A percentile compares a stretch with the other conserved stretches of the same genome.
Evolutionary conservation across 2,329 filamentous ascomycete genomes (phyloP).

Genomic region (Periglandula ipomoeae): DNA sequence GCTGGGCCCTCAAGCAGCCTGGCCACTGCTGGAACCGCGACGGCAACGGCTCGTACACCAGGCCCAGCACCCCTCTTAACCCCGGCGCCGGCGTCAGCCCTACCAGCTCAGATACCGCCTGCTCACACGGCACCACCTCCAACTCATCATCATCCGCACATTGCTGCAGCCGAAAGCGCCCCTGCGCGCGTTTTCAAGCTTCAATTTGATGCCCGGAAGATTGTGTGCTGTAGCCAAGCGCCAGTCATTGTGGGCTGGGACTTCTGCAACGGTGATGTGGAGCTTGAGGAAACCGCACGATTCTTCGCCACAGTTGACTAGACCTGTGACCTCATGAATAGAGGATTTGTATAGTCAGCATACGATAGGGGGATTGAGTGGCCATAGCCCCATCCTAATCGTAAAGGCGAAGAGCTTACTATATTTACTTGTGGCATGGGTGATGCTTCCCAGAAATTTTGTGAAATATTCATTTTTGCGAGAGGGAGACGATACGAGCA

Average conservation of each 20-base stretch:
- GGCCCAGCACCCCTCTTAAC: background rate
- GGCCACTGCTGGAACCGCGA: background rate
- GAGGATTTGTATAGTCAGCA: too few species aligned
- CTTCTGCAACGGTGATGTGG: slow-evolving; percentile 78
- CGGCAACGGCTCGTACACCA: background rate
- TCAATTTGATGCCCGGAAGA: slow-evolving; percentile 87
- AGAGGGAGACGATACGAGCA: background rate
- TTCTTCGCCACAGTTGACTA: slow-evolving; percentile 61
- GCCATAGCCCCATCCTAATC: too few species aligned
- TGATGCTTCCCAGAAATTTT: too few species aligned
- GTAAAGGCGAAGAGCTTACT: background rate
- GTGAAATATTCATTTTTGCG: too few species aligned
- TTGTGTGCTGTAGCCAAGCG: slow-evolving; percentile 91
- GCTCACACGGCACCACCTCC: background rate
- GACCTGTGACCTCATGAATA: too few species aligned
- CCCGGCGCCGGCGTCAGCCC: slow-evolving; percentile 9
- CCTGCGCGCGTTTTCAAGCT: slow-evolving; percentile 79
- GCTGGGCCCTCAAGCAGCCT: background rate
- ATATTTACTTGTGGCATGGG: background rate
- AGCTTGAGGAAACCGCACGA: slow-evolving; percentile 66
- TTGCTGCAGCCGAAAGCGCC: slow-evolving; percentile 35
- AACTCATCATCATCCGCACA: slow-evolving; percentile 33
- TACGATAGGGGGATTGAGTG: too few species aligned
- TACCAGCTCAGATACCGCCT: slow-evolving; percentile 12
- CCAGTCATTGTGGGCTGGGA: slow-evolving; percentile 94